Base-by-base conservation (phyloP, 2,329 filamentous ascomycete species). In the Eutypella sp. region DNA sequence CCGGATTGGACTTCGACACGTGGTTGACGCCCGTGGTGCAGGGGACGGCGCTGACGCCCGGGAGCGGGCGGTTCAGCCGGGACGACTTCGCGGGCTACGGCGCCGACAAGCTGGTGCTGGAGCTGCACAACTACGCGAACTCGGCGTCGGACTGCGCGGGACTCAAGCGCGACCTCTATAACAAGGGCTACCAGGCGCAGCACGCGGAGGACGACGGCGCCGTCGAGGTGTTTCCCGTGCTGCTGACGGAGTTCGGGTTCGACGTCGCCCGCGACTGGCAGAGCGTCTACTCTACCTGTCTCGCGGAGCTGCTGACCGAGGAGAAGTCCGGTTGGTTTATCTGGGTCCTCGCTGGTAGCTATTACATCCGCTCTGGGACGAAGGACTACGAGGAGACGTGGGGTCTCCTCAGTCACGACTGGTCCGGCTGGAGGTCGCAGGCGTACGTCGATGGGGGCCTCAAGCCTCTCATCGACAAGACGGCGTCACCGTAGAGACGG, bases 51-150 rank as follows among this genome's bases (percentile, higher is more conserved):
- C 64, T 81, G 5, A 67, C 70, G 8, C 74, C 75, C 0, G 68
- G 73, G 15, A 72, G 62, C 13, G 60, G 46, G 15, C 69, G 51
- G 3, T 82, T 79, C 55, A 62, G 55, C 43, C 58, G 66, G 3
- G 55, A 55, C 13, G 72, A 76, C 54, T 82, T 80, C 52, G 50
- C 63, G 2, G 71, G 68, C 1, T 78, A 74, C 57, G 36, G 36
- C 36, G 62, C 63, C 1, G 62, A 79, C 55, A 82, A 82, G 63
- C 66, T 82, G 0, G 78, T 79, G 7, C 68, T 82, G 2, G 79
- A 83, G 59, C 66, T 82, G 9, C 79, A 83, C 68, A 81, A 79
- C 63, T 83, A 83, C 60, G 67, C 78, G 48, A 78, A 70, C 52
- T 56, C 60, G n/a, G 70, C 72, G 3, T 67, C 60, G 0, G 71